A percentile compares a stretch with the other conserved stretches of the same genome.
phyloP scores from a whole-genome alignment of 441 rosid genomes.

The Breynia disticha region DNA sequence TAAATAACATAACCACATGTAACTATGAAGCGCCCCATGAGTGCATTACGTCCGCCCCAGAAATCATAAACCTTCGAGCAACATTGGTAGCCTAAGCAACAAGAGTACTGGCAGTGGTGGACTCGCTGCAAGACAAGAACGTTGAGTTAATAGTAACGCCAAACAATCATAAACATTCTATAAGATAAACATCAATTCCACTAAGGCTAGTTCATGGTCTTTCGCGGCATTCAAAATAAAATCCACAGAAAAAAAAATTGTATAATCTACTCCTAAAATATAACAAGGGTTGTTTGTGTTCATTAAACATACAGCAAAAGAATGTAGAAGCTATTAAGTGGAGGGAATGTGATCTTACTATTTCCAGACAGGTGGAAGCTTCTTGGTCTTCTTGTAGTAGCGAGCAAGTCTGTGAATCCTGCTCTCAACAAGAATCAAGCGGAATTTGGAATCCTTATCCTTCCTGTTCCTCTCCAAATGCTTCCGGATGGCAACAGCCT shows the following conservation, averaged over 20 bases:
- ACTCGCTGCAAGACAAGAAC: constrained; percentile 6
- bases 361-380: constrained; percentile 80
- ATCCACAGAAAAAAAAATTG: neutral
- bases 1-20: too few relatives aligned
- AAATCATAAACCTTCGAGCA: neutral
- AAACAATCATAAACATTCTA: too few relatives aligned
- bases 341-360: constrained; percentile 17
- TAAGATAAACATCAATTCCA: neutral
- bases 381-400: constrained; percentile 74
- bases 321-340: too few relatives aligned
- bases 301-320: neutral
- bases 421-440: constrained; percentile 76
- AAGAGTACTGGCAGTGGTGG: constrained; percentile 6
- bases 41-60: too few relatives aligned
- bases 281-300: neutral
- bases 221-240: neutral
- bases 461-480: constrained; percentile 81
- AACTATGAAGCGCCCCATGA: too few relatives aligned
- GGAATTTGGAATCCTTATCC: constrained; percentile 74
- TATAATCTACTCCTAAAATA: neutral
- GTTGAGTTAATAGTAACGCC: neutral
- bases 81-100: constrained; percentile 1
- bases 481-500: constrained; percentile 70
- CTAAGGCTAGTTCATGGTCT: neutral
- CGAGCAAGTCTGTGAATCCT: constrained; percentile 74